These are phyloP conservation scores for Populus hybrid DNA, from an alignment of 441 rosid genomes.

Conservation along the genomic window DNA sequence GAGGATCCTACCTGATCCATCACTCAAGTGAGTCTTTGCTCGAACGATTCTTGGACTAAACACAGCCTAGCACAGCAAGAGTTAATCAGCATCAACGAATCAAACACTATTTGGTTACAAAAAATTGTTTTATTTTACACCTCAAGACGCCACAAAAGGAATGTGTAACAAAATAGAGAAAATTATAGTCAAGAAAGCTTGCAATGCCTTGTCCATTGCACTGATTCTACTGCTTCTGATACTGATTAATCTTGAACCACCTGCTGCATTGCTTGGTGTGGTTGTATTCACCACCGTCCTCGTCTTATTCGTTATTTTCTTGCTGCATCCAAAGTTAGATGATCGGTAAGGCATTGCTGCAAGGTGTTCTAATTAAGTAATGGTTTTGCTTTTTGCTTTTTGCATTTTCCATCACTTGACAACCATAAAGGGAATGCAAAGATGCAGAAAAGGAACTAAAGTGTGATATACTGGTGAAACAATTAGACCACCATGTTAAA, in stretches of 20 bases:
- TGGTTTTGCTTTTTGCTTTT: slow-evolving; percentile 3
- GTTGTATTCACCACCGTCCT: slow-evolving; percentile 58
- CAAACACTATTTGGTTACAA: not conserved
- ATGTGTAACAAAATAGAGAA: slow-evolving; percentile 41
- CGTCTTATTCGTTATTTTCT: slow-evolving; percentile 64
- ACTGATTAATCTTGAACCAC: slow-evolving; percentile 30
- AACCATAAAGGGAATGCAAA: slow-evolving; percentile 8
- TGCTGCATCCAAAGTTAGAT: slow-evolving; percentile 42
- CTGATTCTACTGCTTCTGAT: slow-evolving; percentile 39
- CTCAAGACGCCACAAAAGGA: slow-evolving; percentile 29
- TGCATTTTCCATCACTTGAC: slow-evolving; percentile 3
- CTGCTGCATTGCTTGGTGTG: slow-evolving; percentile 48
- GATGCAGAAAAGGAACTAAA: not conserved
- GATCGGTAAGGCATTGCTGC: not conserved
- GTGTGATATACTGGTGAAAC: not conserved
- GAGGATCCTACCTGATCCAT: not conserved
- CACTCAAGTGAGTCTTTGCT: not conserved
- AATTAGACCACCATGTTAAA: not conserved
- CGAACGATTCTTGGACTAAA: not conserved
- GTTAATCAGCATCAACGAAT: not conserved
- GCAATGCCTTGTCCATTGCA: slow-evolving; percentile 18
- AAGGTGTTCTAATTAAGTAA: slow-evolving; percentile 3
- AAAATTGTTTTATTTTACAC: slow-evolving; percentile 20
- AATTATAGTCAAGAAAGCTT: slow-evolving; percentile 32
- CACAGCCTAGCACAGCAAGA: not conserved